Evolutionary conservation across 1,284 basidiomycete genomes (phyloP).

Genomic region (Trichosporon faecale): DNA sequence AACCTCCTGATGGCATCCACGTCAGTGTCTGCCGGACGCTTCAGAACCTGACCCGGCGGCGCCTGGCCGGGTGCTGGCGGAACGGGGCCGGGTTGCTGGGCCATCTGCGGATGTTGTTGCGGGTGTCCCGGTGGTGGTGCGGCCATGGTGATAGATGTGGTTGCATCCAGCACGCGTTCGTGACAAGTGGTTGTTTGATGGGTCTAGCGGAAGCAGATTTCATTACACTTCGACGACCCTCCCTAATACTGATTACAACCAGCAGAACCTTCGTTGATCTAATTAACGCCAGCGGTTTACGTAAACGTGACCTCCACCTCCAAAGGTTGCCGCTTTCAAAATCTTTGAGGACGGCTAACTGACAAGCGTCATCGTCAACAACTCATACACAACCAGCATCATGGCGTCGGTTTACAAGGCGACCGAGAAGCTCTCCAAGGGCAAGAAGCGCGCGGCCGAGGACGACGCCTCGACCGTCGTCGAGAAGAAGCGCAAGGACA

Average conservation of each 20-base stretch:
- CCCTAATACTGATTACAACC: background rate
- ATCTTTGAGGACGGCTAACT: conserved; percentile 9
- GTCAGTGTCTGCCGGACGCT: background rate
- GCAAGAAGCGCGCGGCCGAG: conserved; percentile 27
- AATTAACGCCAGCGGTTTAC: background rate
- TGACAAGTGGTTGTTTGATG: conserved; percentile 3
- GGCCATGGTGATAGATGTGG: conserved; percentile 2
- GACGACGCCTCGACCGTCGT: conserved; percentile 13
- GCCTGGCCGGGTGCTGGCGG: background rate
- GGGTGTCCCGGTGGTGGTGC: conserved; percentile 5
- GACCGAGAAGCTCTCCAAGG: conserved; percentile 21
- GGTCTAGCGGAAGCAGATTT: background rate
- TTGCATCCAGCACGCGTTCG: conserved; percentile 4
- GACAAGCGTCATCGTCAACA: conserved; percentile 4
- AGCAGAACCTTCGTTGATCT: background rate
- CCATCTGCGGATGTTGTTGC: background rate
- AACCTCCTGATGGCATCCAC: background rate
- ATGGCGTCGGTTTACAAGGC: conserved; percentile 29
- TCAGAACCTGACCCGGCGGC: background rate
- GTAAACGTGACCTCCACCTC: conserved; percentile 9
- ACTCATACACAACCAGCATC: conserved; percentile 5
- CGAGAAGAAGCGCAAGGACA: conserved; percentile 56
- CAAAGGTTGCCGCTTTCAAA: conserved; percentile 4
- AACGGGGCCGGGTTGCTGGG: background rate
- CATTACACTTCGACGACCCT: background rate